These are phyloP conservation scores for Ophiostoma sp. DNA, from an alignment of 2,329 filamentous ascomycete species.

Conservation along the genomic window DNA sequence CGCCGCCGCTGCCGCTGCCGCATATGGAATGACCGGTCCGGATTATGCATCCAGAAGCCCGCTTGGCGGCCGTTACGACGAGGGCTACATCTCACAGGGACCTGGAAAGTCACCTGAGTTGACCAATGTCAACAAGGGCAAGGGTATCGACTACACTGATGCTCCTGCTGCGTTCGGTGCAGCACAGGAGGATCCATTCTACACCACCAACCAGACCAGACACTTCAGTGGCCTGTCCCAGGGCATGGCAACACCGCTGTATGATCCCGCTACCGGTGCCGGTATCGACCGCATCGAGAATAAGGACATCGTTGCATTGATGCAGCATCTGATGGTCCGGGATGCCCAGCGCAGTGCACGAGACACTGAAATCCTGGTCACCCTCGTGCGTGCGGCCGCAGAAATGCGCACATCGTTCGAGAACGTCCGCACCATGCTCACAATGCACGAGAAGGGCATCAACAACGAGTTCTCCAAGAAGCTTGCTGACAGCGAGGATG, in stretches of 20 bases:
- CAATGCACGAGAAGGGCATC: constrained; percentile 84
- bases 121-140: constrained; percentile 51
- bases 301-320: constrained; percentile 92
- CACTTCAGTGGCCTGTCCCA: constrained; percentile 88
- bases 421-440: constrained; percentile 89
- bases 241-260: constrained; percentile 84
- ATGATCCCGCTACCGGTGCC: constrained; percentile 82
- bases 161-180: constrained; percentile 38
- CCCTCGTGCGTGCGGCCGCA: constrained; percentile 86
- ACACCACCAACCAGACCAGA: constrained; percentile 58
- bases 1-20: constrained; percentile 31
- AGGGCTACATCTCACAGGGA: constrained; percentile 85
- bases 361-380: constrained; percentile 94
- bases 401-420: constrained; percentile 98
- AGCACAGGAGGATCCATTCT: constrained; percentile 65
- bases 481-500: constrained; percentile 76
- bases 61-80: constrained; percentile 66
- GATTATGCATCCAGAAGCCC: constrained; percentile 58
- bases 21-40: constrained; percentile 18
- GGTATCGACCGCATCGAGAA: constrained; percentile 92
- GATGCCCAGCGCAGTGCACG: constrained; percentile 95
- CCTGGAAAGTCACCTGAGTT: constrained; percentile 57
- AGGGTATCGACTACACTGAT: constrained; percentile 56
- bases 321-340: constrained; percentile 97
- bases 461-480: constrained; percentile 78